These are phyloP conservation scores for Backusella psychrophila DNA, from an alignment of 192 early-diverging fungal species.

Conservation along the genomic window DNA sequence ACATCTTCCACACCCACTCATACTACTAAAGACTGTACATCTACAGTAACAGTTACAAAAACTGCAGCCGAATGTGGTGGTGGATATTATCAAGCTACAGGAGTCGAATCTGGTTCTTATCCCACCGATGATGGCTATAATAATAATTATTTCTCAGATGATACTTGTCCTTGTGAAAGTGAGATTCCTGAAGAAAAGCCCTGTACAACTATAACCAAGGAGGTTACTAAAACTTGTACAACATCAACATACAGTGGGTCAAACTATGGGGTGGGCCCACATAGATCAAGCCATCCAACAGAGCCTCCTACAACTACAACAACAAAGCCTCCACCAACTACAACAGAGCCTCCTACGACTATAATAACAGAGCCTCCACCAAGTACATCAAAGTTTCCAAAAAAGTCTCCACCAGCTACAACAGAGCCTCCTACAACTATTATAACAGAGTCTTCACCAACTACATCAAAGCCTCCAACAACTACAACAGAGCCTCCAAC, in stretches of 20 bases:
- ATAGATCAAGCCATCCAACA: no score
- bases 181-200: not conserved
- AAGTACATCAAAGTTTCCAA: no score
- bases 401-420: no score
- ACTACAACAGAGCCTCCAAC: no score
- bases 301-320: no score
- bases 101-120: not conserved
- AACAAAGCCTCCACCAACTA: no score
- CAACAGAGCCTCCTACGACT: no score
- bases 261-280: no score
- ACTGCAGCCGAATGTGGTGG: not conserved
- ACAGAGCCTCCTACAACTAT: no score
- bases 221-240: not conserved
- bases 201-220: not conserved
- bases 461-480: no score
- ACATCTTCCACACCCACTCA: not conserved
- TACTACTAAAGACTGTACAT: not conserved
- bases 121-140: not conserved
- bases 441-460: no score
- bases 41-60: not conserved
- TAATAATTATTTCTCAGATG: not conserved
- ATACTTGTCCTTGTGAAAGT: not conserved
- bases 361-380: no score
- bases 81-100: not conserved
- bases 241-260: not conserved